Conservation (phyloP, 352 stramenopile genomes). For the Globisporangium nunn region DNA sequence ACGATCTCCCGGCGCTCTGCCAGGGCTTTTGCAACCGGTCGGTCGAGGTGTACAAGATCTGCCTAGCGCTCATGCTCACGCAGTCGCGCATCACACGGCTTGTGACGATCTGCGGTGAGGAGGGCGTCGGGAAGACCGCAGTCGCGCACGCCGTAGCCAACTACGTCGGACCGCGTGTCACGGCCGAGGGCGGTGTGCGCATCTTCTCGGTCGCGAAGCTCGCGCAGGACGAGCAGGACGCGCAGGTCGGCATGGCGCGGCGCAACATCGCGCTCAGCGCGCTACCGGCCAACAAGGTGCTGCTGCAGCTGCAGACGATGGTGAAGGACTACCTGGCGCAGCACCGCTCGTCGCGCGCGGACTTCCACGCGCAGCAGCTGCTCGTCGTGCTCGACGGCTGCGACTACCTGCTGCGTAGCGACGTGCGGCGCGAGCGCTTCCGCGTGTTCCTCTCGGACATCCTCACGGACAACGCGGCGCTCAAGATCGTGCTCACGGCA, state of each 20-base stretch:
- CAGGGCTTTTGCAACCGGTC: constrained; percentile 77
- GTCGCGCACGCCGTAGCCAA: constrained; percentile 67
- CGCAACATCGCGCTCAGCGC: constrained; percentile 31
- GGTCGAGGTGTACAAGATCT: constrained; percentile 81
- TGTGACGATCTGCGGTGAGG: constrained; percentile 66
- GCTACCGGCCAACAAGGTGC: constrained; percentile 29
- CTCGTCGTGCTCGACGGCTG: constrained; percentile 69
- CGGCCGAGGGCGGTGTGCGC: constrained; percentile 54
- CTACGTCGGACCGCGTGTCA: constrained; percentile 76
- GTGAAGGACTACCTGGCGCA: constrained; percentile 43
- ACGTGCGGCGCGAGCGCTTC: constrained; percentile 48
- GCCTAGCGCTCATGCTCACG: constrained; percentile 65
- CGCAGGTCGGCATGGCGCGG: constrained; percentile 39
- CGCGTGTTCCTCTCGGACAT: constrained; percentile 60
- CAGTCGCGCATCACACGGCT: constrained; percentile 70
- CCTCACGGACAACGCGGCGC: constrained; percentile 54
- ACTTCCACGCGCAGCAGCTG: constrained; percentile 47
- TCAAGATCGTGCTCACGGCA: constrained; percentile 73
- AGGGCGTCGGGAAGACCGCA: constrained; percentile 72
- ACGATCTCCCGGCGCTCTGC: constrained; percentile 66
- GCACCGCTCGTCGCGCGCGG: constrained; percentile 34
- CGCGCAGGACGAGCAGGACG: constrained; percentile 50
- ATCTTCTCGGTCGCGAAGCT: constrained; percentile 62
- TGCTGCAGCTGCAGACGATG: constrained; percentile 44
- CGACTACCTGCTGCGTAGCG: constrained; percentile 49